Conservation (phyloP, 257 asterid species). For the Lavandula angustifolia region DNA sequence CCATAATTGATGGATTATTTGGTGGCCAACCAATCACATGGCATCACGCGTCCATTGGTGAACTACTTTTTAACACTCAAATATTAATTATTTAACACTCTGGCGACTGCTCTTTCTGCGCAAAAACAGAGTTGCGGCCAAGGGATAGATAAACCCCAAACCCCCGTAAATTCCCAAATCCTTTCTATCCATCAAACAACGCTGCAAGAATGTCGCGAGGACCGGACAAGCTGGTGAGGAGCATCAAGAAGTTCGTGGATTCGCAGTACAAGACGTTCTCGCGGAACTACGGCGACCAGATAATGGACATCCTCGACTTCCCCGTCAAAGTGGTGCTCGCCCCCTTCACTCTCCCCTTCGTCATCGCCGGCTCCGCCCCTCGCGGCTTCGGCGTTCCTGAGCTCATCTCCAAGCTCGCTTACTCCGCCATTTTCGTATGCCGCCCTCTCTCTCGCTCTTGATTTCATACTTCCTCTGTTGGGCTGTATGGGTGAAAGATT, state of each 20-base stretch:
- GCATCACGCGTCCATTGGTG: no score
- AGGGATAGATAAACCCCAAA: no score
- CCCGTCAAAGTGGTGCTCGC: conserved; percentile 73
- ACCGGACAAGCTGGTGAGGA: conserved; percentile 40
- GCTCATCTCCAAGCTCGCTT: conserved; percentile 78
- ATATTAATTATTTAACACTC: no score
- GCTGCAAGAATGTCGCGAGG: conserved; percentile 55
- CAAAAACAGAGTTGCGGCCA: no score
- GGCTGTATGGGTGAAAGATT: conserved; percentile 8
- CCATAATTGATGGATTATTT: no score
- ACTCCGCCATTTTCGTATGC: conserved; percentile 83
- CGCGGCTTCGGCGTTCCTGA: conserved; percentile 98
- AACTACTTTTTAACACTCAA: no score
- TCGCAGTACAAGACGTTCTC: conserved; percentile 56
- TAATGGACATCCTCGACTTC: conserved; percentile 71
- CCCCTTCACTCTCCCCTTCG: conserved; percentile 83
- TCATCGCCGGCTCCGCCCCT: conserved; percentile 97
- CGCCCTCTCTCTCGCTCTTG: not conserved
- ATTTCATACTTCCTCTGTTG: not conserved
- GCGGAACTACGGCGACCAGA: conserved; percentile 64
- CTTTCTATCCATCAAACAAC: no score
- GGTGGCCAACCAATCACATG: no score
- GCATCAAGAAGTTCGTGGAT: conserved; percentile 47
- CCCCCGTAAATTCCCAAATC: no score
- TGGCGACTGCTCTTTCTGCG: no score